Evolutionary conservation across 1,139 yeast species (phyloP).

Genomic region (Candida glucosophila): DNA sequence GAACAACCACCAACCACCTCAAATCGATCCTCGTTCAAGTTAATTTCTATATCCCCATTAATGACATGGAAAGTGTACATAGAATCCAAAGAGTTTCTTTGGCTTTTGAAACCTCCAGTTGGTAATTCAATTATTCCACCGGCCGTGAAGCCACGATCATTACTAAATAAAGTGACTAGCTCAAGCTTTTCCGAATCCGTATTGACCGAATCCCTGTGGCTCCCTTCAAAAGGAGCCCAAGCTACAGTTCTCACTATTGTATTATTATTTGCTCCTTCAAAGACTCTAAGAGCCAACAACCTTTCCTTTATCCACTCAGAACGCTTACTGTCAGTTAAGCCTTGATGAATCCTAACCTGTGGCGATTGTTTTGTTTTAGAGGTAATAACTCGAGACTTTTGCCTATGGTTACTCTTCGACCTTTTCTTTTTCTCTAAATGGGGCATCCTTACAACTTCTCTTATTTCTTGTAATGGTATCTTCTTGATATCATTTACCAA

Average conservation of each 20-base stretch:
- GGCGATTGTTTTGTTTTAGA: conserved; percentile 6
- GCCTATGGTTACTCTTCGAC: conserved; percentile 5
- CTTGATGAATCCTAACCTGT: conserved; percentile 23
- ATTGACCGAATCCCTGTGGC: conserved; percentile 33
- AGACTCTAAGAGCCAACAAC: conserved; percentile 40
- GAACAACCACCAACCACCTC: conserved; percentile 67
- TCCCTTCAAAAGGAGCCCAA: conserved; percentile 53
- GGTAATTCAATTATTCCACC: conserved; percentile 72
- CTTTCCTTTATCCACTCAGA: conserved; percentile 52
- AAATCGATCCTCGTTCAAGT: conserved; percentile 51
- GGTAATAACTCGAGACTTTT: conserved; percentile 8
- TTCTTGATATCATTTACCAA: conserved; percentile 25
- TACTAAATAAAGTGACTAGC: conserved; percentile 61
- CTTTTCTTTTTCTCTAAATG: conserved; percentile 11
- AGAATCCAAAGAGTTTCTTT: conserved; percentile 59
- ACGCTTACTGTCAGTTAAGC: conserved; percentile 38
- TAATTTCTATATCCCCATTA: conserved; percentile 63
- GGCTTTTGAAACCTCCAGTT: conserved; percentile 52
- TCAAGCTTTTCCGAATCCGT: conserved; percentile 47
- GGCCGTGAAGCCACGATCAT: conserved; percentile 59
- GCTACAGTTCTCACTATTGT: conserved; percentile 48
- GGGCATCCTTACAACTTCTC: conserved; percentile 47
- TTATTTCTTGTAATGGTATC: conserved; percentile 49
- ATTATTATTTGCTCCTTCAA: conserved; percentile 44
- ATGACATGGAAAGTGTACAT: conserved; percentile 70